Conservation (phyloP, 2,329 filamentous ascomycete species). For the Rugonectria rugulosa region DNA sequence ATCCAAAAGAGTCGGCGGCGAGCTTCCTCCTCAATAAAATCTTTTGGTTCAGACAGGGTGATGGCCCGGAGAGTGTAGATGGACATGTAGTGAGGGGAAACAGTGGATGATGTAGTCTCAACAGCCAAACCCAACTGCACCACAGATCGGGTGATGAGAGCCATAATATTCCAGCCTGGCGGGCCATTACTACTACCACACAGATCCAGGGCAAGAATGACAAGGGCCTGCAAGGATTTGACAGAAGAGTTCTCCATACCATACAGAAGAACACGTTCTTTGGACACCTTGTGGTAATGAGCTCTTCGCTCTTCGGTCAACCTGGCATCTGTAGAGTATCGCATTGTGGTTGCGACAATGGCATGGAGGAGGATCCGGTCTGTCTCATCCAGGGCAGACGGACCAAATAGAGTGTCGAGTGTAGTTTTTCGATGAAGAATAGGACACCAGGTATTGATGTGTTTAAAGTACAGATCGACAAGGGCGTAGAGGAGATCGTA, state of each 20-base stretch:
- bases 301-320: conserved; percentile 76
- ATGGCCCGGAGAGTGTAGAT: conserved; percentile 90
- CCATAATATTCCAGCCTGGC: conserved; percentile 90
- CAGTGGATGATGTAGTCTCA: conserved; percentile 79
- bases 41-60: conserved; percentile 80
- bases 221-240: conserved; percentile 84
- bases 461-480: conserved; percentile 80
- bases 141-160: conserved; percentile 85
- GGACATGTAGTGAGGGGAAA: conserved; percentile 80
- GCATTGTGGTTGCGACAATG: conserved; percentile 86
- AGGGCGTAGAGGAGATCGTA: conserved; percentile 77
- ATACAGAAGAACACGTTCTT: conserved; percentile 86
- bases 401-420: conserved; percentile 81
- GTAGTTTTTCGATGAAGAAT: conserved; percentile 88
- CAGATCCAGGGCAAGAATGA: conserved; percentile 85
- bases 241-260: conserved; percentile 91
- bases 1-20: conserved; percentile 90
- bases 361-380: conserved; percentile 86
- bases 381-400: conserved; percentile 77
- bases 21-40: conserved; percentile 91
- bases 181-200: conserved; percentile 89
- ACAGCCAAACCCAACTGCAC: conserved; percentile 88
- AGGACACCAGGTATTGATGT: conserved; percentile 86
- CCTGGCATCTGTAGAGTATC: conserved; percentile 80
- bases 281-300: conserved; percentile 81